phyloP scores from a whole-genome alignment of 2,329 filamentous ascomycete species.

The Colletotrichum endophyticum region DNA sequence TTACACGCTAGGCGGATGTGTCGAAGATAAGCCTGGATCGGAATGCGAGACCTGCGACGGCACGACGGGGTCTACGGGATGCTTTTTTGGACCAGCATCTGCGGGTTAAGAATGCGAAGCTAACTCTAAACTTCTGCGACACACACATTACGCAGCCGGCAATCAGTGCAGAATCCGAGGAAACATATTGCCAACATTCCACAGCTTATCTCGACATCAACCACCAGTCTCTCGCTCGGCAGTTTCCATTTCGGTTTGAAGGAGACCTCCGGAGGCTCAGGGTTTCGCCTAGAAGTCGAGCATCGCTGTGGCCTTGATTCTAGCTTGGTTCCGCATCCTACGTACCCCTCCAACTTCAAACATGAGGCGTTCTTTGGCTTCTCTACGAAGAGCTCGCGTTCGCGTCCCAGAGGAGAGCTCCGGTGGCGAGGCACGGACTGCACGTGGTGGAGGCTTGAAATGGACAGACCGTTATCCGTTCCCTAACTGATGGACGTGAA shows the following conservation, averaged over 20 bases:
- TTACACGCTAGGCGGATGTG: conserved; percentile 1
- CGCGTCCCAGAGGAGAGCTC: not conserved
- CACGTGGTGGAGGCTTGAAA: conserved; percentile 6
- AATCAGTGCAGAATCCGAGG: not conserved
- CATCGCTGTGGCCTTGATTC: not conserved
- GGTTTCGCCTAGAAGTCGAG: not conserved
- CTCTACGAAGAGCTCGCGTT: not conserved
- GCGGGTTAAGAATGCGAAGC: conserved; percentile 9
- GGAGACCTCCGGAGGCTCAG: not conserved
- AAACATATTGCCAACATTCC: not conserved
- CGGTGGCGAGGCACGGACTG: conserved; percentile 7
- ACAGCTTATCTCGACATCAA: not conserved
- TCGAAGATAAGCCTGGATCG: not conserved
- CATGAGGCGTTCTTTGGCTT: not conserved
- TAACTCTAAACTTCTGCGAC: not conserved
- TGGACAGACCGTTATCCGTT: not conserved
- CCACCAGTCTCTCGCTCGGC: not conserved
- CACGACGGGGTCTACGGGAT: not conserved
- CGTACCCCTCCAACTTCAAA: not conserved
- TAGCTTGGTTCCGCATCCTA: not conserved
- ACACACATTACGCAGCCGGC: not conserved
- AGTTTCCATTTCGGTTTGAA: not conserved
- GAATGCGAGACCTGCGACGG: not conserved
- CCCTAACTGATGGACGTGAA: conserved; percentile 3
- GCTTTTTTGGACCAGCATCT: not conserved